A percentile compares a stretch with the other conserved stretches of the same genome.
These are phyloP conservation scores for Penicillium alfredii DNA, from an alignment of 495 filamentous ascomycete species.

Conservation along the genomic window DNA sequence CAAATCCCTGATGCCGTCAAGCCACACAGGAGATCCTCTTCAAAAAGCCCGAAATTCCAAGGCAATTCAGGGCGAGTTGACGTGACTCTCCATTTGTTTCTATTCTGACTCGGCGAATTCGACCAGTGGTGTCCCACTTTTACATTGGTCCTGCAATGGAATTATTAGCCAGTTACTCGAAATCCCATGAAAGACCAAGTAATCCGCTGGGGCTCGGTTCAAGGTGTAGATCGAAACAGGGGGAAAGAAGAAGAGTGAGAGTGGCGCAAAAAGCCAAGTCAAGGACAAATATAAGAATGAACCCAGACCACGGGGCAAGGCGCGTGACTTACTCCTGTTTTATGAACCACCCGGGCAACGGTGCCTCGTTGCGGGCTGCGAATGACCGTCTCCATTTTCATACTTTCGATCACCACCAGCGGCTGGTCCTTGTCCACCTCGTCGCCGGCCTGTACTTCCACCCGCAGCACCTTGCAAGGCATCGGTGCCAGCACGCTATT, in stretches of 20 bases:
- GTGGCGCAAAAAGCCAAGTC: slow-evolving; percentile 5
- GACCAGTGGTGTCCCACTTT: slow-evolving; percentile 52
- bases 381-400: slow-evolving; percentile 99
- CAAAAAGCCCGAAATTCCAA: background rate
- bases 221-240: no score
- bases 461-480: slow-evolving; percentile 88
- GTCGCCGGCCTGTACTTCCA: slow-evolving; percentile 76
- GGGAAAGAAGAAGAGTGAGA: slow-evolving; percentile 1
- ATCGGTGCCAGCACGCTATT: slow-evolving; percentile 88
- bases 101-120: slow-evolving; percentile 47
- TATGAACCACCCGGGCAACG: slow-evolving; percentile 76
- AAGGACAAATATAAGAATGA: slow-evolving; percentile 3
- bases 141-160: slow-evolving; percentile 49
- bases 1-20: no score
- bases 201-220: no score
- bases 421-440: slow-evolving; percentile 78
- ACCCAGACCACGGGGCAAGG: no score
- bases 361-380: slow-evolving; percentile 78
- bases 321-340: slow-evolving; percentile 67
- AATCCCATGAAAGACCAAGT: no score
- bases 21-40: no score
- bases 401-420: slow-evolving; percentile 94
- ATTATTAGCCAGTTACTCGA: slow-evolving; percentile 21
- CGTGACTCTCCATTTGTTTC: no score
- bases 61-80: no score